Evolutionary conservation across 805 yeast genomes (phyloP).

Genomic region (Candida nemodendra): DNA sequence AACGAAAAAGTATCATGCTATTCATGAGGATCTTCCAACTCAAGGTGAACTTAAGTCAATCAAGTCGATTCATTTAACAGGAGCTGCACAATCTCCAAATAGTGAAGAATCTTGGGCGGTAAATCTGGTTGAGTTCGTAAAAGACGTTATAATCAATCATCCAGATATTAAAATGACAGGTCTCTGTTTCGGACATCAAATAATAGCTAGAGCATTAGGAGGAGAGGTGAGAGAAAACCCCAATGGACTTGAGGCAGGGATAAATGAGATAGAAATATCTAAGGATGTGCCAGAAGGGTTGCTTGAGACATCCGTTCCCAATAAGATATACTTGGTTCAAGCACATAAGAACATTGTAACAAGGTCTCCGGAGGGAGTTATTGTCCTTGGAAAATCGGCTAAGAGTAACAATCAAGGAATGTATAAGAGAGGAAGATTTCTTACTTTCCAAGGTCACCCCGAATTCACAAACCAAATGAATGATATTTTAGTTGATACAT

Average conservation of each 20-base stretch:
- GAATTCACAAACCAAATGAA: conserved; percentile 54
- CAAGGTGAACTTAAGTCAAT: conserved; percentile 27
- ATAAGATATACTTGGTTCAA: conserved; percentile 8
- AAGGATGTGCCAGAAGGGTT: conserved; percentile 24
- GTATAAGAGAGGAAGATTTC: conserved; percentile 45
- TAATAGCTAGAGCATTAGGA: conserved; percentile 66
- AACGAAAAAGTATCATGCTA: conserved; percentile 12
- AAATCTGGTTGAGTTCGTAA: conserved; percentile 37
- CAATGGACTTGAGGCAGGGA: conserved; percentile 74
- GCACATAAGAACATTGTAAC: conserved; percentile 11
- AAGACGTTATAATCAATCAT: conserved; percentile 12
- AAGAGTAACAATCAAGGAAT: conserved; percentile 57
- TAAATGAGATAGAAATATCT: conserved; percentile 44
- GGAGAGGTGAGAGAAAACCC: conserved; percentile 55
- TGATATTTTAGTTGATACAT: conserved; percentile 6
- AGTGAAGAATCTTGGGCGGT: conserved; percentile 42
- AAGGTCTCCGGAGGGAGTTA: conserved; percentile 6
- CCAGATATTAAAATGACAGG: conserved; percentile 55
- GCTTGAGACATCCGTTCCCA: background rate
- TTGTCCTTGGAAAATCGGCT: conserved; percentile 6
- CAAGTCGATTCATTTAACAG: conserved; percentile 49
- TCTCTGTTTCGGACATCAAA: conserved; percentile 87
- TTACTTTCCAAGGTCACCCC: conserved; percentile 90
- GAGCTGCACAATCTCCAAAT: conserved; percentile 50
- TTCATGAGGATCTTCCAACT: conserved; percentile 18